A percentile compares a stretch with the other conserved stretches of the same genome.
Evolutionary conservation across 208 protist genomes (phyloP).

Genomic region (Vickermania spadyakhi): DNA sequence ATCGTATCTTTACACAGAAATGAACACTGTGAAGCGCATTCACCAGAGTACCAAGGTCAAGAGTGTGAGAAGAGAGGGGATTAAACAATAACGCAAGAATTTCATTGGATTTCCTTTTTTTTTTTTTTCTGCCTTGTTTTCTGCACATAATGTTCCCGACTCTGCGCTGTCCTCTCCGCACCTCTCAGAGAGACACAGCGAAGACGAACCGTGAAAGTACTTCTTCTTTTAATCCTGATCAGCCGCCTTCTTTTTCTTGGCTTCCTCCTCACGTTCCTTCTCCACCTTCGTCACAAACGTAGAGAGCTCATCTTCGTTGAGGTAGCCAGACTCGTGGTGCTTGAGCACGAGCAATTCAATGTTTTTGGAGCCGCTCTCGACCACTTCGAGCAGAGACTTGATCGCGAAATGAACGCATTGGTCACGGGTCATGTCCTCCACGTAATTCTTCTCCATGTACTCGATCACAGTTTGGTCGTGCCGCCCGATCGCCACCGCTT

Average conservation of each 20-base stretch:
- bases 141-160: too few species aligned
- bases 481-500: constrained; percentile 81
- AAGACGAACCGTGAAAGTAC: too few species aligned
- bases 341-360: constrained; percentile 83
- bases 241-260: constrained; percentile 59
- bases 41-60: too few species aligned
- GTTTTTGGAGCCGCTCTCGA: constrained; percentile 89
- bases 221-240: constrained; percentile 83
- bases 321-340: constrained; percentile 47
- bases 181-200: too few species aligned
- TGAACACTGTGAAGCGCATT: too few species aligned
- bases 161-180: too few species aligned
- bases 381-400: constrained; percentile 97
- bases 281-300: constrained; percentile 74
- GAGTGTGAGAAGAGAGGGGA: too few species aligned
- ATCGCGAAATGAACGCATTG: constrained; percentile 96
- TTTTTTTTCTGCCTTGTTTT: too few species aligned
- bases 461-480: constrained; percentile 98
- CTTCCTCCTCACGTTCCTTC: constrained; percentile 85
- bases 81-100: too few species aligned
- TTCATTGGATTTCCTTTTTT: too few species aligned
- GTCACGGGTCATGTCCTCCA: constrained; percentile 83
- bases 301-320: constrained; percentile 71
- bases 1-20: too few species aligned
- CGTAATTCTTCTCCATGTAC: constrained; percentile 99